phyloP scores from a whole-genome alignment of 2,329 filamentous ascomycete species.

The Hortaea werneckii region DNA sequence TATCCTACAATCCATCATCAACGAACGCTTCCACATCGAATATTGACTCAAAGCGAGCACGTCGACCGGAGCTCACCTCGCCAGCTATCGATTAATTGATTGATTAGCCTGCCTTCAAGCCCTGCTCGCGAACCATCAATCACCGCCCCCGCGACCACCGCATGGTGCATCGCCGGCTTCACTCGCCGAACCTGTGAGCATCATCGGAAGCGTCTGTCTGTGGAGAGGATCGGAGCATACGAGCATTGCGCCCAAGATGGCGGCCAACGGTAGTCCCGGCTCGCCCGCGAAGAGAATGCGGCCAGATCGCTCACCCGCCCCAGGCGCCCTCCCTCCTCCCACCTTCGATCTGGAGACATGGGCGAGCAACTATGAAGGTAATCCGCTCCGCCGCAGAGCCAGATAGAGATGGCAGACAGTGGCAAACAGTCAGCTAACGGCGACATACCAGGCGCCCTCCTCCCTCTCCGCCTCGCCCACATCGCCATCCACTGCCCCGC shows the following conservation, averaged over 20 bases:
- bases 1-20: no score
- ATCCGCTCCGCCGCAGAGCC: not conserved
- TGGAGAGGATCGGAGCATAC: no score
- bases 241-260: not conserved
- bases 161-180: not conserved
- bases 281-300: constrained; percentile 3
- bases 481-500: constrained; percentile 71
- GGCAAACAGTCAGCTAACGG: not conserved
- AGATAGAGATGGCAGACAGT: not conserved
- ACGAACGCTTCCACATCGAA: no score
- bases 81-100: no score
- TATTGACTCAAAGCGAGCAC: no score
- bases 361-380: constrained; percentile 79
- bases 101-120: no score
- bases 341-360: constrained; percentile 90
- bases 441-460: constrained; percentile 55
- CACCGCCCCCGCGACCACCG: not conserved
- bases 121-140: not conserved
- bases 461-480: constrained; percentile 67
- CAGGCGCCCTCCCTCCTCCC: constrained; percentile 43
- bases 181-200: not conserved
- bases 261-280: constrained; percentile 1
- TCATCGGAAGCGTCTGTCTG: no score
- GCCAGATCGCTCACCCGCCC: not conserved
- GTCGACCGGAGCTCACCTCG: no score